Evolutionary conservation across 352 stramenopile genomes (phyloP).

Genomic region (Phytophthora parvispora): DNA sequence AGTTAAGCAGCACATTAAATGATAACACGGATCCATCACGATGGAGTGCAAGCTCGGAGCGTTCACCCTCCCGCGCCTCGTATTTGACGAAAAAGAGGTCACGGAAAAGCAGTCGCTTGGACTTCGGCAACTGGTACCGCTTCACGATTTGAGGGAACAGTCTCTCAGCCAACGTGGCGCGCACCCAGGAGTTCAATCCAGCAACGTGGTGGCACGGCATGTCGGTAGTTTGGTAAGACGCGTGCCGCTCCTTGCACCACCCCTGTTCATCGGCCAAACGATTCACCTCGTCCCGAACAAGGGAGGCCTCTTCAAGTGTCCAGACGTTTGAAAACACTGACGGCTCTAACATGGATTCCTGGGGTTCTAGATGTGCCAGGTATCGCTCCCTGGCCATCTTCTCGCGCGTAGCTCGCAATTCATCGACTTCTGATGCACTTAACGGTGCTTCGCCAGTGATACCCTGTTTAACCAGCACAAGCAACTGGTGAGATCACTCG

Average conservation of each 20-base stretch:
- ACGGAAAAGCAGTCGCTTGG: constrained; percentile 73
- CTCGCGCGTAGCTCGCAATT: constrained; percentile 48
- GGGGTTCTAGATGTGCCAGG: constrained; percentile 57
- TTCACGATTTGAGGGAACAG: constrained; percentile 72
- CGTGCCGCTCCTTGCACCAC: constrained; percentile 85
- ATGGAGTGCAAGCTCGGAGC: constrained; percentile 89
- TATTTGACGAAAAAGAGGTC: constrained; percentile 94
- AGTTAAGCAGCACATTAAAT: constrained; percentile 95
- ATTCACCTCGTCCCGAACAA: constrained; percentile 54
- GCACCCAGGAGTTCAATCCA: constrained; percentile 74
- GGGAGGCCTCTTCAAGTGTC: constrained; percentile 54
- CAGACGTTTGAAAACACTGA: constrained; percentile 64
- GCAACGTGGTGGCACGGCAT: constrained; percentile 82
- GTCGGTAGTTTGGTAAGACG: constrained; percentile 88
- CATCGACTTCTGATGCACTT: constrained; percentile 26
- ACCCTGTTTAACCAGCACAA: constrained; percentile 14
- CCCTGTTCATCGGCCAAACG: constrained; percentile 47
- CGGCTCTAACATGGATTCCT: constrained; percentile 45
- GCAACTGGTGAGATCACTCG: neutral
- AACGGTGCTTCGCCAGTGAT: constrained; percentile 28
- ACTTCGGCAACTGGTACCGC: constrained; percentile 51
- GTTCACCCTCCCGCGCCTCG: constrained; percentile 65
- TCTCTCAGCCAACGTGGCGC: constrained; percentile 46
- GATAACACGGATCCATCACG: constrained; percentile 95
- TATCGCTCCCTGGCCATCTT: constrained; percentile 56